Conservation (phyloP, 2,329 filamentous ascomycete species). For the Verticillium klebahnii region DNA sequence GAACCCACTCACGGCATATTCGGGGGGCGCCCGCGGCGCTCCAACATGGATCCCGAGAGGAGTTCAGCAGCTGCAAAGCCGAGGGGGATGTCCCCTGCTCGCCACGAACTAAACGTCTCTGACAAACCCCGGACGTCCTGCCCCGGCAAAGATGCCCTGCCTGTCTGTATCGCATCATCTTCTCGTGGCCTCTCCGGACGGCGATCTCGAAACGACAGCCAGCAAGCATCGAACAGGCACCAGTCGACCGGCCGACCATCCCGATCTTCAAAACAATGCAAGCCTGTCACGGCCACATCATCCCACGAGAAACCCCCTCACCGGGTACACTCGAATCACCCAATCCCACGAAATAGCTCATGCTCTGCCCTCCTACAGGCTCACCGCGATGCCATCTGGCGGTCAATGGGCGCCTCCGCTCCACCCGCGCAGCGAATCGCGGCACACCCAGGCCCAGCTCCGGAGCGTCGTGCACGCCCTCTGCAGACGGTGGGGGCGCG, state of each 20-base stretch:
- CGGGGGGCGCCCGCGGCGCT: not conserved
- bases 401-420: constrained; percentile 10
- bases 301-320: not conserved
- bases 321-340: constrained; percentile 11
- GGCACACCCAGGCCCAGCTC: constrained; percentile 3
- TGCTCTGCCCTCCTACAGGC: constrained; percentile 24
- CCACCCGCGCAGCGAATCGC: constrained; percentile 21
- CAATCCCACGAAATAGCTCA: constrained; percentile 24
- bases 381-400: constrained; percentile 6
- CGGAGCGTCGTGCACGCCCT: not conserved
- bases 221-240: not conserved
- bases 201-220: not conserved
- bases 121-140: not conserved
- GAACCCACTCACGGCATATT: not conserved
- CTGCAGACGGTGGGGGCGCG: not conserved
- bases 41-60: not conserved
- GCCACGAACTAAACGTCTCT: not conserved
- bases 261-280: constrained; percentile 11
- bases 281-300: not conserved
- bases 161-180: not conserved
- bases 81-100: not conserved
- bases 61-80: not conserved
- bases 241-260: not conserved
- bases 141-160: not conserved
- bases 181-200: not conserved